Base-by-base conservation (phyloP, 192 early-diverging fungal species). In the Coemansia sp. region DNA sequence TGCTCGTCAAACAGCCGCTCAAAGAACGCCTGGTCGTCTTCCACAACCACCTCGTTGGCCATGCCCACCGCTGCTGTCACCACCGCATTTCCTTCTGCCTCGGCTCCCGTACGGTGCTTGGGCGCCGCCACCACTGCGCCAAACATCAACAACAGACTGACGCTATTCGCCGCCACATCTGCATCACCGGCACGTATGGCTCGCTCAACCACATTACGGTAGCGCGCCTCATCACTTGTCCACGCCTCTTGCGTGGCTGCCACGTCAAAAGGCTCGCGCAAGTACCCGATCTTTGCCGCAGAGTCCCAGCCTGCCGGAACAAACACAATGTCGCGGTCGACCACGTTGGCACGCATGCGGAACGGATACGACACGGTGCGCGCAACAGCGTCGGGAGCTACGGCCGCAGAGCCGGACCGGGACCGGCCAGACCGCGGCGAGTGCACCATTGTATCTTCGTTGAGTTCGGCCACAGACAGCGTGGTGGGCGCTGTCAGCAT, bases 271-370 rank as follows among this genome's bases (percentile, higher is more conserved):
- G 86, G 87, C 59, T 87, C 88, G 20, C 87, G 83, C 38, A 92
- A 59, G 23, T 90, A 84, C 27, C 85, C 77, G 54, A 98, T 94
- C 64, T 95, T 94, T 27, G 89, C 89, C 83, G 88, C 90, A 18
- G 90, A 89, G 74, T 98, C 96, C 96, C 94, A 98, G 13, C 96
- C 96, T 32, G 89, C 75, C 8, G 96, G 96, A 37, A 98, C 90
- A 71, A 93, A 79, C 29, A 96, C 91, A 29, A 83, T 80, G 61
- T 95, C 92, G 39, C 94, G 88, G 48, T 96, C 95, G 37, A 96
- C 87, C 4, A 94, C 88, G 54, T 93, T 87, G 1, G 94, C 88
- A 3, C 88, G 85, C 45, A 84, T 59, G 23, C 78, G 83, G 75
- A 90, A 93, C 8, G 82, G 76, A 54, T 85, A 89, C 18, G 45